Base-by-base conservation (phyloP, 225 moss, liverwort and hornwort species). In the Bryoerythrophyllum caledonicum region DNA sequence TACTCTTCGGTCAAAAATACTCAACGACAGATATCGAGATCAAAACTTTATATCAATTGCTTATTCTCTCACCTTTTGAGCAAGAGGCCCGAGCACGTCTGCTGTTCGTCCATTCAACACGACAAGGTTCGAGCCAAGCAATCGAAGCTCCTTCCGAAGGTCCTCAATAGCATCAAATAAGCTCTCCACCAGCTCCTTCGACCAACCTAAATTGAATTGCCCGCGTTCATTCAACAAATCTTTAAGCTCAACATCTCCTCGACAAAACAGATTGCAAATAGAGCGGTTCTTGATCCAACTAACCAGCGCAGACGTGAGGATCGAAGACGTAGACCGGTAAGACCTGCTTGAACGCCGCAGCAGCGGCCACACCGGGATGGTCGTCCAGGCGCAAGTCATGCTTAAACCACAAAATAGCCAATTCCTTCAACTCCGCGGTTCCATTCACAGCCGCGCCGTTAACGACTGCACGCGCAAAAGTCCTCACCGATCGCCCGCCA, bases 361-460 rank as follows among this genome's bases (percentile, higher is more conserved):
- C 95, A 43, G 89, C 76, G 53, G 71, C 85, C 44, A 99, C 76
- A 35, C 99, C 99, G 11, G 95, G 93, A 83, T 99, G 99, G 71
- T 99, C 99, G 74, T 99, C 99, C 8, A 91, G 78, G 53, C 99
- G 91, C 84, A 99, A 75, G 74, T 99, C 99, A 24, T 88, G 99
- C 89, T 99, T 99, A 82, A 99, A 99, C 99, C 99, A 99, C 81
- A 99, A 85, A 65, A 99, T 76, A 7, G 93, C 90, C 57, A 68
- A 11, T 60, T 83, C 83, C 62, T 84, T 80, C 65, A 76, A 63
- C 6, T 62, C 21, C 14, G 62, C 6, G 52, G 76, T 65, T 55
- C 76, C 76, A 57, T 54, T 78, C 16, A 26, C 65, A 38, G 14
- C 41, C 7, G 58, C 71, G 10, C 53, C 58, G 21, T 35, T 9